A percentile compares a stretch with the other conserved stretches of the same genome.
phyloP scores from a whole-genome alignment of 306 rosid genomes.

The Cajanus cajan region DNA sequence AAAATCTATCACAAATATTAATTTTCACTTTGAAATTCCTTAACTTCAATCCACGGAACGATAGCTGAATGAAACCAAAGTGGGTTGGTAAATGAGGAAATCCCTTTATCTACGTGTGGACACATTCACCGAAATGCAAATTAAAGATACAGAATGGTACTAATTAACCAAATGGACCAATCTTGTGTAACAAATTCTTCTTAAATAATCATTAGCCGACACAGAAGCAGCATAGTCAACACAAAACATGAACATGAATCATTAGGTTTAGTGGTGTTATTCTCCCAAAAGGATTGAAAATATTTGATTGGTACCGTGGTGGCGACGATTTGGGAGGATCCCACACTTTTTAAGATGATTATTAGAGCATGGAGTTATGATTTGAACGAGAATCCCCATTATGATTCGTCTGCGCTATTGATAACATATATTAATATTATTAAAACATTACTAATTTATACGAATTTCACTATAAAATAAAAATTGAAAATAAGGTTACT shows the following conservation, averaged over 20 bases:
- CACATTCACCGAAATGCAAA: not conserved
- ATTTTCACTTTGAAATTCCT: not conserved
- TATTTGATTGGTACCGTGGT: constrained; percentile 17
- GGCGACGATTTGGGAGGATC: constrained; percentile 6
- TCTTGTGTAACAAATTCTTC: constrained; percentile 2
- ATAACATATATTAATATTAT: not conserved
- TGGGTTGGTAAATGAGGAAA: not conserved
- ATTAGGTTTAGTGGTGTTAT: constrained; percentile 19
- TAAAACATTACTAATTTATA: not conserved
- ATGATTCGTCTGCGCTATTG: not conserved
- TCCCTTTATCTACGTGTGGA: not conserved
- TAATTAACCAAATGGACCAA: not conserved
- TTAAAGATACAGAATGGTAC: not conserved
- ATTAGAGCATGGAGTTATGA: not conserved
- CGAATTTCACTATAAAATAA: not conserved
- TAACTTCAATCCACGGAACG: not conserved
- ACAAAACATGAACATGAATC: constrained; percentile 9
- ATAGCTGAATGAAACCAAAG: not conserved
- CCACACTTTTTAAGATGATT: not conserved
- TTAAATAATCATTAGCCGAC: constrained; percentile 19
- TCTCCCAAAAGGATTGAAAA: not conserved
- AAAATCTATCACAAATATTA: too few species aligned
- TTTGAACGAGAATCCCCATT: not conserved
- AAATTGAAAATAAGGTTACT: not conserved
- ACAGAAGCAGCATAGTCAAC: constrained; percentile 31